Conservation (phyloP, 2,329 filamentous ascomycete species). For the Arthroderma sp. region DNA sequence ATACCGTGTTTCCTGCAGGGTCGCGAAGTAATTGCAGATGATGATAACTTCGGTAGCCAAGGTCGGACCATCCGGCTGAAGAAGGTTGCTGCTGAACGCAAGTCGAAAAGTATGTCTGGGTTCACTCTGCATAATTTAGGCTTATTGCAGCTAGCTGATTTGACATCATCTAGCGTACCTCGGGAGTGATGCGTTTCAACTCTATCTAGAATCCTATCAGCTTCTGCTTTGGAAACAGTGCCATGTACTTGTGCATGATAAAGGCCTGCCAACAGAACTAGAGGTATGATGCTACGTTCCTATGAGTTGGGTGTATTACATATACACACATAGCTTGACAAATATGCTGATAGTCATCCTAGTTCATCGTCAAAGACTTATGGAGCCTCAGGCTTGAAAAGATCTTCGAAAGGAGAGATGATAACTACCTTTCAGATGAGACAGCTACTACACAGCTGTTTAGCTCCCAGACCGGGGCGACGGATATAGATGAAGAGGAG, state of each 20-base stretch:
- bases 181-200: constrained; percentile 56
- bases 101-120: constrained; percentile 32
- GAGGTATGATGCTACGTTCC: constrained; percentile 39
- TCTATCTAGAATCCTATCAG: constrained; percentile 77
- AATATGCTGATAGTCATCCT: constrained; percentile 4
- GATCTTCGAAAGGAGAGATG: constrained; percentile 36
- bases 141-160: constrained; percentile 17
- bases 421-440: constrained; percentile 20
- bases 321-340: not conserved
- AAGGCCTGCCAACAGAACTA: constrained; percentile 56
- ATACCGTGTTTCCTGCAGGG: constrained; percentile 17
- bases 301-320: not conserved
- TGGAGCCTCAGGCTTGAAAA: constrained; percentile 64
- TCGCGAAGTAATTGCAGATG: constrained; percentile 42
- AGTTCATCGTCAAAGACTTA: constrained; percentile 60
- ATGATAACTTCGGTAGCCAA: constrained; percentile 53
- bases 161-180: constrained; percentile 35
- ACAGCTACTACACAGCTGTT: constrained; percentile 37
- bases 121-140: constrained; percentile 3
- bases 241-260: constrained; percentile 54
- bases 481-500: constrained; percentile 27
- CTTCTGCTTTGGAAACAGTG: constrained; percentile 73
- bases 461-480: constrained; percentile 44
- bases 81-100: constrained; percentile 43
- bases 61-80: constrained; percentile 45